Percentiles rank a stretch among this genome's conserved stretches.
Evolutionary conservation across 1,284 basidiomycete genomes (phyloP).

Genomic region (Pseudozyma pruni): DNA sequence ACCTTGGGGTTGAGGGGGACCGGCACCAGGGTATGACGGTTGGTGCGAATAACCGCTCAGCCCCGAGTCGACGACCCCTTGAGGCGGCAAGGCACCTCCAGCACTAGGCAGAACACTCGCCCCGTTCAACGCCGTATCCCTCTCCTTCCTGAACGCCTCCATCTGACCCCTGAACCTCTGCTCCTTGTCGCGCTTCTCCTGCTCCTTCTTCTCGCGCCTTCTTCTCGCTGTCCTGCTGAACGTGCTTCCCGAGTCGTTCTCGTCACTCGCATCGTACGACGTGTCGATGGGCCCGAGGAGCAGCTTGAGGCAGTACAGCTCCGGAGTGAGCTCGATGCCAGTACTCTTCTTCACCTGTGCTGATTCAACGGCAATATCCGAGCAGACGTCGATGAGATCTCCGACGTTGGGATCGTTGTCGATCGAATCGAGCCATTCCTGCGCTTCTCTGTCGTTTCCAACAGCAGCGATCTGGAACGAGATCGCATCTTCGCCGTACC

Average conservation of each 20-base stretch:
- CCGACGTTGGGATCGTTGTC: constrained; percentile 54
- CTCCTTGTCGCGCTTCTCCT: constrained; percentile 24
- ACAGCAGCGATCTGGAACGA: constrained; percentile 57
- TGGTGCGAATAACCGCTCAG: constrained; percentile 33
- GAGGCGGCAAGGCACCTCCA: constrained; percentile 32
- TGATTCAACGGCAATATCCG: constrained; percentile 52
- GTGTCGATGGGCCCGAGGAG: constrained; percentile 57
- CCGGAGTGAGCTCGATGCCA: constrained; percentile 53
- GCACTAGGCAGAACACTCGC: constrained; percentile 33
- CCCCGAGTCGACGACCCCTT: constrained; percentile 11
- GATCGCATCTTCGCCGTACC: constrained; percentile 57
- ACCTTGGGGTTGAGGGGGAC: constrained; percentile 13
- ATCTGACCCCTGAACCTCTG: constrained; percentile 12
- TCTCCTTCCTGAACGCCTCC: constrained; percentile 24
- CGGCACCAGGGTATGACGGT: constrained; percentile 19
- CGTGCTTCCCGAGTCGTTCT: constrained; percentile 16
- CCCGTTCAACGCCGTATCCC: constrained; percentile 20
- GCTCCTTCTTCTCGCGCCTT: constrained; percentile 30
- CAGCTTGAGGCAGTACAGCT: constrained; percentile 57
- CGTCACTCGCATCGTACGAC: constrained; percentile 56
- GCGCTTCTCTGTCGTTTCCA: constrained; percentile 59
- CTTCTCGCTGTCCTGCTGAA: constrained; percentile 8
- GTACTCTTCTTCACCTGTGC: constrained; percentile 46
- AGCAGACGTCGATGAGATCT: constrained; percentile 57
- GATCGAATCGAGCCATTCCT: constrained; percentile 61